Base-by-base conservation (phyloP, 2,329 filamentous ascomycete species). In the Dactylellina haptotyla region DNA sequence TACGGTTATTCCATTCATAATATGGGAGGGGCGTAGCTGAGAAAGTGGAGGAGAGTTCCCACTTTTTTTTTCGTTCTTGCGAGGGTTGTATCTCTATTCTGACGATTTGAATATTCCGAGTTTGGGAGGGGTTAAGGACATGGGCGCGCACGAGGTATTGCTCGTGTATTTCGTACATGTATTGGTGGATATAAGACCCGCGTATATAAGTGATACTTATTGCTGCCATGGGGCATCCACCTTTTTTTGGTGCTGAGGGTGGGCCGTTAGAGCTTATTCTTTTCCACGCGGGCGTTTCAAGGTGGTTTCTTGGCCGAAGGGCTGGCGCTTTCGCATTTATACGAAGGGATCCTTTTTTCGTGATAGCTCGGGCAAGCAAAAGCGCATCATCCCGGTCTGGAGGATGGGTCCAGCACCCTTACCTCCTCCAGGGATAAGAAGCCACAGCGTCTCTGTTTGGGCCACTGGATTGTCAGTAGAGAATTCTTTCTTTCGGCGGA, bases 391-490 rank as follows among this genome's bases (percentile, higher is more conserved):
- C 66, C 58, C 41, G 37, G 67, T 64, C 62, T 18, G 28, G 39
- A 71, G 46, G 39, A 50, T 34, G 48, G 59, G 59, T 50, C 59
- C 18, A 34, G 32, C 59, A 72, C 59, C 67, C 67, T 72, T 51
- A 72, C 67, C 25, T n/a, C 43, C 20, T 58, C 53, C 67, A 72
- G 67, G 66, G 67, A 65, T 72, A 26, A 12, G 59, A 65, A 65
- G 67, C 59, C 67, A 72, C 59, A 57, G 67, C 59, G 59, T 65
- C 43, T 69, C 45, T 65, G 61, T 56, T 57, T 72, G 50, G 57
- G 51, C 63, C 53, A 20, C 39, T 37, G 16, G 63, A 45, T 34
- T 59, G 53, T 53, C 37, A n/a, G 63, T 65, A 30, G 45, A 59
- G 53, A 26, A 25, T 67, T 59, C 53, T 53, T 25, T 50, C 23